phyloP scores from a whole-genome alignment of 441 rosid species.

The Bocquillonia castaneifolia region DNA sequence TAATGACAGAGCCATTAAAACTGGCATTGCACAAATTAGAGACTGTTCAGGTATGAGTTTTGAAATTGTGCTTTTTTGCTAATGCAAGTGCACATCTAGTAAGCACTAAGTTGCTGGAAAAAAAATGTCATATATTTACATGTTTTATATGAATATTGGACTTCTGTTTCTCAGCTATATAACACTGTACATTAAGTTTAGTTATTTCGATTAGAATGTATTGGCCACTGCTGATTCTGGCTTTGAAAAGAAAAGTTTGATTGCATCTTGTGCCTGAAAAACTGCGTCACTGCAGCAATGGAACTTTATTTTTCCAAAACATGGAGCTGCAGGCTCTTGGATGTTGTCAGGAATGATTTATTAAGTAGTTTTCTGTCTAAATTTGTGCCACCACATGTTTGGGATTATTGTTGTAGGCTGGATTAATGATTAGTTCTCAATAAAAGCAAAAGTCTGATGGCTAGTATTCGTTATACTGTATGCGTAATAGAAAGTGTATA shows the following conservation, averaged over 20 bases:
- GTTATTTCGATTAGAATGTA: neutral
- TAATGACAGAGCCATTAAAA: slow-evolving; percentile 56
- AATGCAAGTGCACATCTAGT: neutral
- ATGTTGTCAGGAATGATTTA: no score
- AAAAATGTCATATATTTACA: neutral
- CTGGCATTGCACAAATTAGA: slow-evolving; percentile 63
- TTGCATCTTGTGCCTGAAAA: neutral
- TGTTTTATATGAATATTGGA: neutral
- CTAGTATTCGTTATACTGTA: no score
- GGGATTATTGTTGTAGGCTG: neutral
- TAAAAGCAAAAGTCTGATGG: neutral
- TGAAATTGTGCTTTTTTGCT: slow-evolving; percentile 12
- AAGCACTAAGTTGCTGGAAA: neutral
- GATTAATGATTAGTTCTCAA: neutral
- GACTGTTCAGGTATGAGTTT: slow-evolving; percentile 44
- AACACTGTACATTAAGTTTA: neutral
- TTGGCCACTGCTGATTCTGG: neutral
- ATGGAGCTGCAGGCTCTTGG: neutral
- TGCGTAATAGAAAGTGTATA: neutral
- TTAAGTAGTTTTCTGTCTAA: neutral
- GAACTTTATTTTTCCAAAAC: neutral
- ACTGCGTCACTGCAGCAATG: neutral
- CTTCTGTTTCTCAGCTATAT: neutral
- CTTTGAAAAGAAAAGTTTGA: neutral
- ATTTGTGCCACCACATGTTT: neutral